Base-by-base conservation (phyloP, 225 moss, liverwort and hornwort species). In the Climacium dendroides region DNA sequence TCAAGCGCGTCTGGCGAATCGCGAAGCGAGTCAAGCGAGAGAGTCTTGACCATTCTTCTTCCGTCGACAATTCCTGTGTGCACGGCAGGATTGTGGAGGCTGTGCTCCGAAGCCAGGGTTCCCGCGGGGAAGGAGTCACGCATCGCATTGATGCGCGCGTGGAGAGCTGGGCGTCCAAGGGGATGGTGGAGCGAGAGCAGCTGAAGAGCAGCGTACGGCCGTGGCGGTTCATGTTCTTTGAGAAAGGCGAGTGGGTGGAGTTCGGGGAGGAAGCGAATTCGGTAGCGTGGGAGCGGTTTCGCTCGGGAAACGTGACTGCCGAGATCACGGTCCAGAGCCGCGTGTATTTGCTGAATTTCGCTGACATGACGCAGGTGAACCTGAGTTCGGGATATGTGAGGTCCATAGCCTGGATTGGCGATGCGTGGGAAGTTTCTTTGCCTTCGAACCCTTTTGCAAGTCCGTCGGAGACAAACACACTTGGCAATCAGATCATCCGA, bases 171-270 rank as follows among this genome's bases (percentile, higher is more conserved):
- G 63, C 24, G 43, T 70, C 14, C 17, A 84, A 74, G 61, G 59
- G 60, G 18, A 20, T 67, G 80, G 60, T 34, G 35, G 81, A 81
- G 53, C 80, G 89, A 12, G 90, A 80, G 84, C 63, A 47, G 62
- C 59, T 83, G 58, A 83, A 79, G 19, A 79, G n/a, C 17, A 45
- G 59, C 50, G 83, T 89, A 63, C 67, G 65, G 47, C 83, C 90
- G 41, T 89, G 92, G 90, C 92, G 89, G 90, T 93, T 92, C 63
- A 89, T 93, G 93, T 93, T 89, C 37, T 92, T 89, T 64, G 90
- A 93, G 86, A 87, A 87, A 80, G 92, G 90, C 32, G 87, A 92
- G 53, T 93, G 93, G 93, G 89, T 89, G 58, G 90, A 93, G 85
- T 93, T 65, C 24, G 63, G 58, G 15, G 92, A 90, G 80, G 89